Conservation (phyloP, 2,329 filamentous ascomycete genomes). For the Pleurostoma richardsiae region DNA sequence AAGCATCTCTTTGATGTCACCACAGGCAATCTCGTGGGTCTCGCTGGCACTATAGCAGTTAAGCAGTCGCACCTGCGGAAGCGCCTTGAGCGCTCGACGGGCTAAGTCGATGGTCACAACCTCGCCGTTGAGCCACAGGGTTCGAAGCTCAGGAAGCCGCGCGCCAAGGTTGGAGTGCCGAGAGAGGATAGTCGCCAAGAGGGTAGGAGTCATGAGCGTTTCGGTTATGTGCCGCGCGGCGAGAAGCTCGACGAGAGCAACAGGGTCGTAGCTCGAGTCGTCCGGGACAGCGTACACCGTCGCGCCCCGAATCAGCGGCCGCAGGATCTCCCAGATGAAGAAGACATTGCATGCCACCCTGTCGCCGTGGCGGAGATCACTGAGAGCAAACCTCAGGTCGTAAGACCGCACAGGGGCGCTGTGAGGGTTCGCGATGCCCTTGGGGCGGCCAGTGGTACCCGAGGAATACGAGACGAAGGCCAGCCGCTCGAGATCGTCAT, state of each 20-base stretch:
- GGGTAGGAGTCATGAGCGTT: constrained; percentile 78
- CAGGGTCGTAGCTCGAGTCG: constrained; percentile 71
- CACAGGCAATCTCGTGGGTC: constrained; percentile 75
- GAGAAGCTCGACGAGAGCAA: constrained; percentile 67
- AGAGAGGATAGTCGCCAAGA: constrained; percentile 68
- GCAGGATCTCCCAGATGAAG: constrained; percentile 80
- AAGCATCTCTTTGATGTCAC: constrained; percentile 66
- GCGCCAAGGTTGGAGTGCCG: constrained; percentile 61
- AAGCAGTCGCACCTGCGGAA: constrained; percentile 65
- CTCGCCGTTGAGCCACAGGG: constrained; percentile 77
- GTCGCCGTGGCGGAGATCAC: constrained; percentile 65
- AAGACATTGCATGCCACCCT: constrained; percentile 86
- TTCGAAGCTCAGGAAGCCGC: constrained; percentile 60
- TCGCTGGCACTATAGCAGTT: constrained; percentile 83
- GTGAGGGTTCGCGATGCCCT: constrained; percentile 77
- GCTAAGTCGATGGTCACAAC: constrained; percentile 76
- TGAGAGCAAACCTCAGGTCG: constrained; percentile 64
- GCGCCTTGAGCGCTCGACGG: constrained; percentile 59
- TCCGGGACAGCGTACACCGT: constrained; percentile 73
- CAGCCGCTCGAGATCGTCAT: constrained; percentile 67
- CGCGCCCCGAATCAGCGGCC: constrained; percentile 69
- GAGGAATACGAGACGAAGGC: constrained; percentile 80
- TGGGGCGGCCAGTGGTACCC: constrained; percentile 73
- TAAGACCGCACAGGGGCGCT: constrained; percentile 70
- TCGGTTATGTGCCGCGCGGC: constrained; percentile 64